Percentiles rank a stretch among this genome's conserved stretches.
phyloP scores from a whole-genome alignment of 176 grass and related monocot species.

The Oryza glaberrima region DNA sequence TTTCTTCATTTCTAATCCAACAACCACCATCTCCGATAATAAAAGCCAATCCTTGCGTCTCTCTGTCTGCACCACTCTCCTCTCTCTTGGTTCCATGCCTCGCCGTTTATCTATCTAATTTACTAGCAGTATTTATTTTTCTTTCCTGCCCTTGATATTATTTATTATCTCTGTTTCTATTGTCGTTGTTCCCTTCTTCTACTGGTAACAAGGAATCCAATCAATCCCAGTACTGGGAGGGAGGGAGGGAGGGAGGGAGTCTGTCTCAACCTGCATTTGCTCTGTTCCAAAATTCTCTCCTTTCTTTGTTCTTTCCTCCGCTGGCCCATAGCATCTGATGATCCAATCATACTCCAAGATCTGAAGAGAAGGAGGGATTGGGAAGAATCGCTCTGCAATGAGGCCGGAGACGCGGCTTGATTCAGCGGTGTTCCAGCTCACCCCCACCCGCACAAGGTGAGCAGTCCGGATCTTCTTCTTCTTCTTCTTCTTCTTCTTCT shows the following conservation, averaged over 20 bases:
- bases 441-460: slow-evolving; percentile 94
- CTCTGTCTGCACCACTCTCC: not conserved
- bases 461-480: slow-evolving; percentile 39
- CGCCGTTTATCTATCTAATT: no score
- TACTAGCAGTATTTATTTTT: not conserved
- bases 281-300: slow-evolving; percentile 17
- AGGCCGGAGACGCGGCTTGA: slow-evolving; percentile 82
- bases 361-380: slow-evolving; percentile 30
- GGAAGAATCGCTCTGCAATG: slow-evolving; percentile 48
- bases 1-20: not conserved
- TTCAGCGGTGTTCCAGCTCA: slow-evolving; percentile 95
- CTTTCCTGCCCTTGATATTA: not conserved
- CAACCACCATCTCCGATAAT: not conserved
- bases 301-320: no score
- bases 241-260: no score
- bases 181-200: not conserved
- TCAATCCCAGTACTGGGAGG: not conserved
- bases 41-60: not conserved
- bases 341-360: slow-evolving; percentile 39
- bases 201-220: not conserved
- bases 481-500: slow-evolving; percentile 34
- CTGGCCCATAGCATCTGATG: slow-evolving; percentile 1
- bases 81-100: no score
- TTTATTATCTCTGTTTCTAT: not conserved
- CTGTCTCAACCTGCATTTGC: slow-evolving; percentile 44